These are phyloP conservation scores for Trichoderma koningiopsis DNA, from an alignment of 2,329 filamentous ascomycete genomes.

Conservation along the genomic window DNA sequence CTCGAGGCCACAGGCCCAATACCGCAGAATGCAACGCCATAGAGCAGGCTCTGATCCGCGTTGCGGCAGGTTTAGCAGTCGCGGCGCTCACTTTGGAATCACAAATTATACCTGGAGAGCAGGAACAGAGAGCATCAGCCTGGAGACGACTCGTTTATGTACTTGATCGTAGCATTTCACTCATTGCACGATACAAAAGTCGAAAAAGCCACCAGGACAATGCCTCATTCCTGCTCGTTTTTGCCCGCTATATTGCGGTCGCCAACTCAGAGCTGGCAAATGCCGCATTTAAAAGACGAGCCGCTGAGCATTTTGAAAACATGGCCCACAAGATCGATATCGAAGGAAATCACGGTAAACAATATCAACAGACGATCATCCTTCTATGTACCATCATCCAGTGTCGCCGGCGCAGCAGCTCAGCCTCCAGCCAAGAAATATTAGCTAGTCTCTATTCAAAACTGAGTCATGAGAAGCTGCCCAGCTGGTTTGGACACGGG, in stretches of 20 bases:
- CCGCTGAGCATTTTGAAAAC: slow-evolving; percentile 31
- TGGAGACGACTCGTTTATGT: slow-evolving; percentile 34
- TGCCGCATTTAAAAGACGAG: slow-evolving; percentile 26
- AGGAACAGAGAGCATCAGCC: slow-evolving; percentile 26
- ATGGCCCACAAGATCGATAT: slow-evolving; percentile 27
- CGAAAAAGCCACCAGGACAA: slow-evolving; percentile 16
- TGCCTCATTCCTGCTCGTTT: slow-evolving; percentile 32
- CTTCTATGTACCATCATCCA: slow-evolving; percentile 51
- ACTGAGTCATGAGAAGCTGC: slow-evolving; percentile 41
- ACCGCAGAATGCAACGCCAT: slow-evolving; percentile 22
- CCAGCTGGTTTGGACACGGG: slow-evolving; percentile 38
- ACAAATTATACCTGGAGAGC: slow-evolving; percentile 7
- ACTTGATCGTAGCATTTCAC: slow-evolving; percentile 33
- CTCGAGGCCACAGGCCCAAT: slow-evolving; percentile 23
- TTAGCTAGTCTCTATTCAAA: slow-evolving; percentile 45
- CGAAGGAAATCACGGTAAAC: slow-evolving; percentile 25
- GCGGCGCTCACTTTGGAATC: slow-evolving; percentile 31
- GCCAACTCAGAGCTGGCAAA: slow-evolving; percentile 26
- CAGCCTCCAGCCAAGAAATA: slow-evolving; percentile 42
- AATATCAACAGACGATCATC: slow-evolving; percentile 38
- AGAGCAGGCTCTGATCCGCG: slow-evolving; percentile 36
- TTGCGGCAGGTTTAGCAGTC: slow-evolving; percentile 37
- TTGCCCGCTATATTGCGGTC: slow-evolving; percentile 36
- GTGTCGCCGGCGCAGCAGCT: slow-evolving; percentile 48
- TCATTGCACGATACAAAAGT: slow-evolving; percentile 27